These are phyloP conservation scores for Globisporangium paroecandrum DNA, from an alignment of 352 stramenopile species.

Conservation along the genomic window DNA sequence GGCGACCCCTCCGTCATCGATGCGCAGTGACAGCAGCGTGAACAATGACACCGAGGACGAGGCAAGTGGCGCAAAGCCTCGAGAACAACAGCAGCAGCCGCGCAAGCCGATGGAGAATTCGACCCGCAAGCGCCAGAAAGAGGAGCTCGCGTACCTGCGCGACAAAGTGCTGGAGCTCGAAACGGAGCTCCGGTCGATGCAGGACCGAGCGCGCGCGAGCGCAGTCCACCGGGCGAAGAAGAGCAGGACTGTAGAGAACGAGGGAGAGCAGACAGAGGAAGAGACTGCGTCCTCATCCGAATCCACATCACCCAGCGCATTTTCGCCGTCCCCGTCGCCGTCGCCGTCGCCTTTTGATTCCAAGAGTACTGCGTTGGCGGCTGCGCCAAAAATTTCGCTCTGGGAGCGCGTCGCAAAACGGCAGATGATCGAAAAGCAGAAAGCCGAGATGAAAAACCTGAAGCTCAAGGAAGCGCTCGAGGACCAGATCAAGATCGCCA, in stretches of 20 bases:
- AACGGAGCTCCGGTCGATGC: constrained; percentile 23
- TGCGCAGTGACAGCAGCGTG: background rate
- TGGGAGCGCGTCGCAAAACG: constrained; percentile 30
- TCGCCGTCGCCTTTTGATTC: background rate
- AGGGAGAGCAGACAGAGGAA: constrained; percentile 6
- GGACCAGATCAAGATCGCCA: constrained; percentile 22
- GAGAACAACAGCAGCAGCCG: background rate
- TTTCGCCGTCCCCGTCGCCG: constrained; percentile 2
- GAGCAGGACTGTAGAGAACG: background rate
- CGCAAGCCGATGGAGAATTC: constrained; percentile 43
- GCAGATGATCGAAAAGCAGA: constrained; percentile 24
- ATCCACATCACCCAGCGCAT: background rate
- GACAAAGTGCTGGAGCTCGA: constrained; percentile 42
- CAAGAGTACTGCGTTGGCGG: background rate
- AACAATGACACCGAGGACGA: constrained; percentile 4
- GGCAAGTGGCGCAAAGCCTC: background rate
- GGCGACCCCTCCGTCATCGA: background rate
- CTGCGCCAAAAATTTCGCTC: constrained; percentile 10
- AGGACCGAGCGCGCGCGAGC: background rate
- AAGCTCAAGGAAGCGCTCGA: constrained; percentile 30
- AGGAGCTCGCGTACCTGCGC: constrained; percentile 52
- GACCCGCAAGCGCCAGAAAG: constrained; percentile 46
- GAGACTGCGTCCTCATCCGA: background rate
- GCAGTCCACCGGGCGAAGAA: background rate
- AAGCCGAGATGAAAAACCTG: constrained; percentile 28